Base-by-base conservation (phyloP, 2,329 filamentous ascomycete species). In the Exophiala xenobiotica region DNA sequence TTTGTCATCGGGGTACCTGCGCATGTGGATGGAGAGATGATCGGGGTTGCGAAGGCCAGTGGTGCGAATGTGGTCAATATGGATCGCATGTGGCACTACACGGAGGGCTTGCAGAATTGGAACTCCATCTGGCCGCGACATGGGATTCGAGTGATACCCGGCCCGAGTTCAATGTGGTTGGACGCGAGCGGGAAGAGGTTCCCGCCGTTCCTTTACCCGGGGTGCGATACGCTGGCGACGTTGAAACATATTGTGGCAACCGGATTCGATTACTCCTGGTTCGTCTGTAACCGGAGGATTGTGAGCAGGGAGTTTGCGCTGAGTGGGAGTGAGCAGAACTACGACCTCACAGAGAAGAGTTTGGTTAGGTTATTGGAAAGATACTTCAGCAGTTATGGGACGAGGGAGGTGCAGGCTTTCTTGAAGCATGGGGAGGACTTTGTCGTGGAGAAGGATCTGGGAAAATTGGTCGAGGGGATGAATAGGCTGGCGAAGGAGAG, bases 41-140 rank as follows among this genome's bases (percentile, higher is more conserved):
- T 85, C 38, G 75, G 68, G 27, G 82, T 84, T 44, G 66, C 79
- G 2, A 74, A 81, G 63, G 46, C 61, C 1, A 73, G 70, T 1
- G 81, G 81, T 6, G 81, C 78, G 1, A 70, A 74, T 51, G 61
- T 83, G 53, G 72, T 84, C 68, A 84, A 85, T 66, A 73, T 76
- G 42, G 81, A 84, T 61, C 70, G 81, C 37, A 83, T 84, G 81
- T 85, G 81, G 81, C 81, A 84, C 64, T 85, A 85, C 62, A 83
- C 80, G 8, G 81, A 85, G 60, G 81, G 81, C 0, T 64, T 85
- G 8, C 70, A 74, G 46, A 83, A 85, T 63, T 84, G 81, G 81
- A 67, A 83, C 48, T 72, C 80, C 3, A 82, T 84, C 64, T 84
- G 81, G 81, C 80, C 80, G 0, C 53, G 60, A 11, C 81, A 84